phyloP scores from a whole-genome alignment of 345 rosid genomes.

The Aurinia saxatilis region DNA sequence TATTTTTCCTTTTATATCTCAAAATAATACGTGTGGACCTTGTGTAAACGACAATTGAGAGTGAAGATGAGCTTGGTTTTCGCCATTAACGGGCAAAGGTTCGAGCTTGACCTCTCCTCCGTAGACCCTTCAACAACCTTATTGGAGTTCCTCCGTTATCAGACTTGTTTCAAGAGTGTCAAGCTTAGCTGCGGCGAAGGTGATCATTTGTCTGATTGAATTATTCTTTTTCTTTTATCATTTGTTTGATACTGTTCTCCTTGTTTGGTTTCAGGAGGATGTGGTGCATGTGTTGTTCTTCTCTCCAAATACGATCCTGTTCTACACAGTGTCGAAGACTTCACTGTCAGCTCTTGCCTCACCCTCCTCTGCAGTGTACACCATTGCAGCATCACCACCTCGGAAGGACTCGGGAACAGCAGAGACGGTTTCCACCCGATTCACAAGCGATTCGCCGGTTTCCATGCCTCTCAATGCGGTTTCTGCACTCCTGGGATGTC shows the following conservation, averaged over 20 bases:
- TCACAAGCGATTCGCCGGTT: conserved; percentile 67
- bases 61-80: conserved; percentile 40
- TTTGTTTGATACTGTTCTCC: not conserved
- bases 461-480: conserved; percentile 93
- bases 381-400: conserved; percentile 66
- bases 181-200: conserved; percentile 94
- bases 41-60: not conserved
- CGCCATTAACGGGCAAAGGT: conserved; percentile 71
- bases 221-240: not conserved
- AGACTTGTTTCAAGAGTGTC: conserved; percentile 65
- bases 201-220: not conserved
- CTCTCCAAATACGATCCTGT: conserved; percentile 57
- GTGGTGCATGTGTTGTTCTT: conserved; percentile 86
- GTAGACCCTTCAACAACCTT: conserved; percentile 70
- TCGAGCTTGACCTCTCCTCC: conserved; percentile 53
- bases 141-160: conserved; percentile 65
- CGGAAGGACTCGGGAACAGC: conserved; percentile 87
- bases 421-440: conserved; percentile 76
- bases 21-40: too few species aligned
- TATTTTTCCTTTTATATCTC: not conserved
- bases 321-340: conserved; percentile 50
- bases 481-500: conserved; percentile 95
- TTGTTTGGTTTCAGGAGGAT: conserved; percentile 57
- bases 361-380: conserved; percentile 73
- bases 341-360: conserved; percentile 71